Percentiles rank a stretch among this genome's conserved stretches.
Evolutionary conservation across 768 basidiomycete genomes (phyloP).

Genomic region (Candolleomyces aberdarensis): DNA sequence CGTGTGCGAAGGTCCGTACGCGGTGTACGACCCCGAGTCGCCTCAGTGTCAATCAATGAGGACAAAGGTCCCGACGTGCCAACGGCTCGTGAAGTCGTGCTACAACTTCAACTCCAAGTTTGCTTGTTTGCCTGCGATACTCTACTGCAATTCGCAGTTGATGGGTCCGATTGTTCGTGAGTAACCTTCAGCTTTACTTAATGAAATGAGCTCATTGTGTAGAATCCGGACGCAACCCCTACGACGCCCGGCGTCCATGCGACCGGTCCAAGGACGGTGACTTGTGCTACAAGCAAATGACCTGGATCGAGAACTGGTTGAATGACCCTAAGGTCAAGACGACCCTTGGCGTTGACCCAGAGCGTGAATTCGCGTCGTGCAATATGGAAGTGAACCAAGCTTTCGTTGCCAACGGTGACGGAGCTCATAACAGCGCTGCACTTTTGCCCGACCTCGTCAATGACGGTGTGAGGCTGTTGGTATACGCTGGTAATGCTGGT

Average conservation of each 20-base stretch:
- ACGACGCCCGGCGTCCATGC: constrained; percentile 80
- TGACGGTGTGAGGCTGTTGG: constrained; percentile 76
- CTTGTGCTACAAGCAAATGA: constrained; percentile 77
- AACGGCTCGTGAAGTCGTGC: constrained; percentile 69
- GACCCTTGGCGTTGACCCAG: constrained; percentile 69
- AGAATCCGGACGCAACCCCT: constrained; percentile 82
- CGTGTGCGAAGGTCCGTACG: constrained; percentile 78
- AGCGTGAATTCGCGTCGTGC: constrained; percentile 63
- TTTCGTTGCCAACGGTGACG: constrained; percentile 81
- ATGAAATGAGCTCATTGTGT: background rate
- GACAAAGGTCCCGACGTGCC: constrained; percentile 69
- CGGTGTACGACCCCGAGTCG: constrained; percentile 68
- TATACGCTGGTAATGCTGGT: constrained; percentile 89
- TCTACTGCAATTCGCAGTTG: constrained; percentile 81
- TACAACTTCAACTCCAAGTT: constrained; percentile 57
- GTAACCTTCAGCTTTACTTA: constrained; percentile 21
- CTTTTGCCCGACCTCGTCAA: constrained; percentile 81
- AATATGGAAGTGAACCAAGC: constrained; percentile 79
- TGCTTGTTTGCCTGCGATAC: constrained; percentile 67
- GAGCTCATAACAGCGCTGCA: constrained; percentile 75
- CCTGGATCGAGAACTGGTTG: constrained; percentile 87
- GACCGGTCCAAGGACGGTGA: constrained; percentile 67
- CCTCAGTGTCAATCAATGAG: constrained; percentile 63
- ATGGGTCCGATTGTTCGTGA: constrained; percentile 67
- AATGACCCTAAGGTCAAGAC: constrained; percentile 75